These are phyloP conservation scores for Gonium pectorale DNA, from an alignment of 139 green algal genomes.

Conservation along the genomic window DNA sequence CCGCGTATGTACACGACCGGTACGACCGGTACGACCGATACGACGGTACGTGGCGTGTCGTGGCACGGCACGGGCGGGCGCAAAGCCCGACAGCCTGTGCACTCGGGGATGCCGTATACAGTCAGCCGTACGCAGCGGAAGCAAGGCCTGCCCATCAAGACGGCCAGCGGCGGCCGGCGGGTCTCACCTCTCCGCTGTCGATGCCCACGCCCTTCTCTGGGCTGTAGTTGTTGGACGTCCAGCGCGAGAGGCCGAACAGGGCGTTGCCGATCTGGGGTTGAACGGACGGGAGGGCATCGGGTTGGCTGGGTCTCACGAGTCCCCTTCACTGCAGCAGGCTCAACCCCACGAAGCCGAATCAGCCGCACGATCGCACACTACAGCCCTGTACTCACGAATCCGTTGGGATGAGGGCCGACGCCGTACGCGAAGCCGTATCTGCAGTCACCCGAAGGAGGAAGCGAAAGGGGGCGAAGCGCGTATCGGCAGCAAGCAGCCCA, in stretches of 20 bases:
- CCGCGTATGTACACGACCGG: no score
- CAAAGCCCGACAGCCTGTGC: no score
- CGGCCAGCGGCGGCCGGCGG: no score
- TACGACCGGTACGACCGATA: no score
- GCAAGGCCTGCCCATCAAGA: no score
- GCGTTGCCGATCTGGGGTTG: slow-evolving; percentile 45
- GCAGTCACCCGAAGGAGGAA: not conserved
- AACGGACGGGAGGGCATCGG: not conserved
- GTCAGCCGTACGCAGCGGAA: no score
- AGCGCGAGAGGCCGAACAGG: slow-evolving; percentile 44
- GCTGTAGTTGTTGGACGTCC: slow-evolving; percentile 16
- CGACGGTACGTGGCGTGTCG: no score
- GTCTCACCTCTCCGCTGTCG: not conserved
- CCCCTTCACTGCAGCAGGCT: no score
- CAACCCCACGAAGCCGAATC: not conserved
- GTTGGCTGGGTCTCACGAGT: not conserved
- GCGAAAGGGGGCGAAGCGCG: not conserved
- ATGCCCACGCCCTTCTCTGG: not conserved
- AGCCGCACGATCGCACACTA: not conserved
- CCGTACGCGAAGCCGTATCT: slow-evolving; percentile 57
- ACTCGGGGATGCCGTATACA: no score
- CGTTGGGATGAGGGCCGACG: not conserved
- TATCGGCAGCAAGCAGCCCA: not conserved
- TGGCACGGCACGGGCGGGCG: no score
- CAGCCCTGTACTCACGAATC: slow-evolving; percentile 40